A percentile compares a stretch with the other conserved stretches of the same genome.
These are phyloP conservation scores for Talaromyces sp. DNA, from an alignment of 2,329 filamentous ascomycete genomes.

Conservation along the genomic window DNA sequence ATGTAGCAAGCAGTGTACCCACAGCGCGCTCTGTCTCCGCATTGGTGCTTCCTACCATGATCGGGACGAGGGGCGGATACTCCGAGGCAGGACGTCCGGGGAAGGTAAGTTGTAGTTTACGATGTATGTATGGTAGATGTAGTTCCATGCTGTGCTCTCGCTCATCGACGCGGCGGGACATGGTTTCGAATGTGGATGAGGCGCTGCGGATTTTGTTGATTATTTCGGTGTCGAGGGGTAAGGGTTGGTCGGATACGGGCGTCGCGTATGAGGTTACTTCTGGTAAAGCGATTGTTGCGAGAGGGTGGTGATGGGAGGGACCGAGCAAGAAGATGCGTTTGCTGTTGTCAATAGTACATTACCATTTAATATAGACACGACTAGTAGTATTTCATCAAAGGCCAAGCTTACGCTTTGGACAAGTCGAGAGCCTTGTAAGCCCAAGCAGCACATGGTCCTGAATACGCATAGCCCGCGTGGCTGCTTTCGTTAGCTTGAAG, in stretches of 20 bases:
- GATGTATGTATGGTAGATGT: slow-evolving; percentile 92
- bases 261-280: slow-evolving; percentile 58
- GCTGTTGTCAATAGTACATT: slow-evolving; percentile 37
- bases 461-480: slow-evolving; percentile 91
- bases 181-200: slow-evolving; percentile 48
- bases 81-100: slow-evolving; percentile 50
- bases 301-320: slow-evolving; percentile 83
- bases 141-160: slow-evolving; percentile 94
- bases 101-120: slow-evolving; percentile 60
- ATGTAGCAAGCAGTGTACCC: slow-evolving; percentile 71
- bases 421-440: slow-evolving; percentile 89
- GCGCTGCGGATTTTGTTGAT: slow-evolving; percentile 39
- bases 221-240: slow-evolving; percentile 46
- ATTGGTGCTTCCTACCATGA: slow-evolving; percentile 77
- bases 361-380: neutral
- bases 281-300: slow-evolving; percentile 74
- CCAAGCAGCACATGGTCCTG: slow-evolving; percentile 87
- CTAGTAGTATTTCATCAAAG: neutral
- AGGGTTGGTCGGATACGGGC: slow-evolving; percentile 44
- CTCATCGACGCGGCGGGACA: slow-evolving; percentile 67
- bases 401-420: slow-evolving; percentile 61
- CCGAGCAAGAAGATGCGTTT: slow-evolving; percentile 91
- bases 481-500: neutral
- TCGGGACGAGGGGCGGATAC: slow-evolving; percentile 76
- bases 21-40: slow-evolving; percentile 64